These are phyloP conservation scores for Apiospora rasikravindrae DNA, from an alignment of 2,329 filamentous ascomycete species.

Conservation along the genomic window DNA sequence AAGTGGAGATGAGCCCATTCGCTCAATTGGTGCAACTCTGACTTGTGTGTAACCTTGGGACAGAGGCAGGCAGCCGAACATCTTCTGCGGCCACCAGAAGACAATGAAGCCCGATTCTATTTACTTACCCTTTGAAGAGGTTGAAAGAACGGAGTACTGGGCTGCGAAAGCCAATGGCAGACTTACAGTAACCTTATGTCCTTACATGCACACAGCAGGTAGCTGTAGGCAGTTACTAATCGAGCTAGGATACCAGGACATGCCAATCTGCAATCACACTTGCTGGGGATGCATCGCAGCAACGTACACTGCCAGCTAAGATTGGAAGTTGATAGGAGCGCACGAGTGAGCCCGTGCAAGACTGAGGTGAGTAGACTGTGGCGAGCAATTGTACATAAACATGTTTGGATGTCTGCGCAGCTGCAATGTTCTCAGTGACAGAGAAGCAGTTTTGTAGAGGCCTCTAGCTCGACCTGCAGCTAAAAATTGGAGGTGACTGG, in stretches of 20 bases:
- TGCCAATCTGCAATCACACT: too few relatives aligned
- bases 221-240: too few relatives aligned
- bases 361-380: too few relatives aligned
- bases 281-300: too few relatives aligned
- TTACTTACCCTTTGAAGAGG: not conserved
- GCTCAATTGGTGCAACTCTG: not conserved
- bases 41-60: not conserved
- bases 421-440: too few relatives aligned
- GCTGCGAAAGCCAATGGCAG: not conserved
- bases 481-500: not conserved
- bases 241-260: too few relatives aligned
- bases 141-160: not conserved
- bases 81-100: not conserved
- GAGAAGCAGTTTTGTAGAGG: not conserved
- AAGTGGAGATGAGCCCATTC: constrained; percentile 18
- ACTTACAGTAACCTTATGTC: not conserved
- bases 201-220: too few relatives aligned
- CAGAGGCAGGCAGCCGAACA: not conserved
- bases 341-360: too few relatives aligned
- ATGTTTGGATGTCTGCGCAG: too few relatives aligned
- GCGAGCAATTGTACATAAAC: too few relatives aligned
- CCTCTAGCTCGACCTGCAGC: not conserved
- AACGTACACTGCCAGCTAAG: too few relatives aligned
- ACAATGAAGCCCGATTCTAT: not conserved
- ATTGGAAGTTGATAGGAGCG: too few relatives aligned